Percentiles rank a stretch among this genome's conserved stretches.
Evolutionary conservation across 2,329 filamentous ascomycete species (phyloP).

Genomic region (Exophiala xenobiotica): DNA sequence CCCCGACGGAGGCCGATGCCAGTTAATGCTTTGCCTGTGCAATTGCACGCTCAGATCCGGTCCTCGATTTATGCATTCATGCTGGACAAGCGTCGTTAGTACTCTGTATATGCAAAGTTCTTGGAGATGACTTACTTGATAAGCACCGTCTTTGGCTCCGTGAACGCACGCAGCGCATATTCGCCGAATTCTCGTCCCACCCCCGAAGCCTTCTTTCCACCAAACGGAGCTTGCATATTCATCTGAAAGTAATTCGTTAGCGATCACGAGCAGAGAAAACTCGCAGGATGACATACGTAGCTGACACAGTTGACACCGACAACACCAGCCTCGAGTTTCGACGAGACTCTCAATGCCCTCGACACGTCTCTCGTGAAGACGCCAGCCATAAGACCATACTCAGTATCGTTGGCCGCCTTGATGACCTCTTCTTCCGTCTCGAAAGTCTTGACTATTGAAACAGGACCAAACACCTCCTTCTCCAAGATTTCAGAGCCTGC

Average conservation of each 20-base stretch:
- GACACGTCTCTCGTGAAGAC: slow-evolving; percentile 43
- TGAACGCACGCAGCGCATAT: slow-evolving; percentile 33
- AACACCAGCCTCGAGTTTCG: slow-evolving; percentile 43
- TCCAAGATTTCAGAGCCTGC: slow-evolving; percentile 37
- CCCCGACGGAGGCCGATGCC: too few species aligned
- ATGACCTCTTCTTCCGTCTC: slow-evolving; percentile 41
- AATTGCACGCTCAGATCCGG: too few species aligned
- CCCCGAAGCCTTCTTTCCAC: slow-evolving; percentile 46
- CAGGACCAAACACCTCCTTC: slow-evolving; percentile 46
- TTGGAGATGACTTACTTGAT: slow-evolving; percentile 7
- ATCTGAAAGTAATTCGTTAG: slow-evolving; percentile 41
- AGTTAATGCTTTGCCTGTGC: too few species aligned
- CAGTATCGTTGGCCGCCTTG: slow-evolving; percentile 40
- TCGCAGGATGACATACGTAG: slow-evolving; percentile 31
- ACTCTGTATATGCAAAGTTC: too few species aligned
- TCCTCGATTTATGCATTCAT: neutral
- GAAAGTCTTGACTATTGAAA: slow-evolving; percentile 42
- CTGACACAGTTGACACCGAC: slow-evolving; percentile 49
- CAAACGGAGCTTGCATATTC: slow-evolving; percentile 48
- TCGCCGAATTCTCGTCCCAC: slow-evolving; percentile 50
- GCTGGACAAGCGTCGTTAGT: too few species aligned
- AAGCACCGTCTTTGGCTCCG: slow-evolving; percentile 12
- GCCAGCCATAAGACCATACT: slow-evolving; percentile 40
- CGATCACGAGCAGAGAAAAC: neutral
- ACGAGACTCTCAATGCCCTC: slow-evolving; percentile 40